These are phyloP conservation scores for Pyrus betulifolia DNA, from an alignment of 306 rosid species.

Conservation along the genomic window DNA sequence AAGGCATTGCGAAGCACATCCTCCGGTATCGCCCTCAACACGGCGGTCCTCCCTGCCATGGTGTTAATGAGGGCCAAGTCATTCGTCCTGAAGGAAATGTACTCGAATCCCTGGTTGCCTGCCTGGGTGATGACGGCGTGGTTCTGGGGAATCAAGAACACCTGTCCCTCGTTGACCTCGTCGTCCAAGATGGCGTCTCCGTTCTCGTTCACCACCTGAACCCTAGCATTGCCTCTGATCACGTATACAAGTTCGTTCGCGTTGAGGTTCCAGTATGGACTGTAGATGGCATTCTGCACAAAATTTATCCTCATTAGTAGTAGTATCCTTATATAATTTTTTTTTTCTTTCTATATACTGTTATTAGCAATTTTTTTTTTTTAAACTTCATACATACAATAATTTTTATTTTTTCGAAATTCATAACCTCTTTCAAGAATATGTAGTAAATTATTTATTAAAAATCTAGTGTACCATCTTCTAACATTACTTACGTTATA, in stretches of 20 bases:
- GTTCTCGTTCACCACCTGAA: conserved; percentile 40
- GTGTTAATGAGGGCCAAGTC: conserved; percentile 27
- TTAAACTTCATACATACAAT: no score
- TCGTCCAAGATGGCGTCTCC: conserved; percentile 38
- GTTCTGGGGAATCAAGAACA: conserved; percentile 50
- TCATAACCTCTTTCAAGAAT: no score
- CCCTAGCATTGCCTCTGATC: conserved; percentile 39
- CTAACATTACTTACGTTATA: conserved; percentile 6
- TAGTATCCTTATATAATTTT: no score
- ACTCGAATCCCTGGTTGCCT: conserved; percentile 27
- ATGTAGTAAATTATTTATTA: not conserved
- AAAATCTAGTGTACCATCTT: not conserved
- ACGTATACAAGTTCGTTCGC: conserved; percentile 43
- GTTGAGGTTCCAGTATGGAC: conserved; percentile 53
- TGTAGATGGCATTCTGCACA: conserved; percentile 40
- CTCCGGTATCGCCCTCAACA: conserved; percentile 27
- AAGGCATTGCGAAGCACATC: conserved; percentile 34
- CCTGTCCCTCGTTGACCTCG: conserved; percentile 29
- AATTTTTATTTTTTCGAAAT: no score
- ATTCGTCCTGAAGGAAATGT: conserved; percentile 51
- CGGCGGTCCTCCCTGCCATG: conserved; percentile 33
- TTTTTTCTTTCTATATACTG: no score
- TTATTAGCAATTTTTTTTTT: no score
- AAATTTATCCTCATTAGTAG: not conserved
- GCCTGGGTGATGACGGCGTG: conserved; percentile 37